Percentiles rank a stretch among this genome's conserved stretches.
These are phyloP conservation scores for Aspergillus homomorphus DNA, from an alignment of 495 filamentous ascomycete genomes.

Conservation along the genomic window DNA sequence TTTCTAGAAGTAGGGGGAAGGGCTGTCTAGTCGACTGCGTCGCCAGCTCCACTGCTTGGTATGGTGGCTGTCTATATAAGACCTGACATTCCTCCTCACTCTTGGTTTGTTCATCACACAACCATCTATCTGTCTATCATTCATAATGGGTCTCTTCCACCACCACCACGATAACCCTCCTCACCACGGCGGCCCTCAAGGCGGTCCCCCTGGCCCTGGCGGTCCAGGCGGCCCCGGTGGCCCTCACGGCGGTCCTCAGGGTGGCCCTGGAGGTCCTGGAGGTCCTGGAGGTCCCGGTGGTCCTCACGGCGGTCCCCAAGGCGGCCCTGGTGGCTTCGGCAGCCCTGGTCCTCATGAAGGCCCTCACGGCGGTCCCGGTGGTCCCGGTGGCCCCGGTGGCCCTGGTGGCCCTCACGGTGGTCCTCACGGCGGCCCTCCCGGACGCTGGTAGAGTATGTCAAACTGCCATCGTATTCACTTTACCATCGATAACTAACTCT, in stretches of 20 bases:
- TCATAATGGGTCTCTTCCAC: slow-evolving; percentile 7
- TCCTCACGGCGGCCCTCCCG: neutral
- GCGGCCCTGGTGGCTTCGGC: no score
- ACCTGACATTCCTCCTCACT: neutral
- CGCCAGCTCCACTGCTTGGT: neutral
- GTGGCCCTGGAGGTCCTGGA: neutral
- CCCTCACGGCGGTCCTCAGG: neutral
- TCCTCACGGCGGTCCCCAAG: neutral
- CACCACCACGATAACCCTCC: slow-evolving; percentile 3
- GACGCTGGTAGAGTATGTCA: neutral
- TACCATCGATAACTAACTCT: neutral
- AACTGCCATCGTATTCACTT: neutral
- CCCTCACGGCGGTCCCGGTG: neutral
- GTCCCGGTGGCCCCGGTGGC: neutral
- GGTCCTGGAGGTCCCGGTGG: neutral
- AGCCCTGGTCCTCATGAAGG: neutral
- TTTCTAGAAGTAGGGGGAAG: neutral
- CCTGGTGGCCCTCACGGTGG: neutral
- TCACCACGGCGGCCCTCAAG: neutral
- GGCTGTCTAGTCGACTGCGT: neutral
- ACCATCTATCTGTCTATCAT: neutral
- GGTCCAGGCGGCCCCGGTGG: neutral
- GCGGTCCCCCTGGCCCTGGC: neutral
- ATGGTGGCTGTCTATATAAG: neutral
- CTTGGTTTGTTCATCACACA: neutral